Conservation (phyloP, 2,329 filamentous ascomycete genomes). For the Chrysoporthe puriensis region DNA sequence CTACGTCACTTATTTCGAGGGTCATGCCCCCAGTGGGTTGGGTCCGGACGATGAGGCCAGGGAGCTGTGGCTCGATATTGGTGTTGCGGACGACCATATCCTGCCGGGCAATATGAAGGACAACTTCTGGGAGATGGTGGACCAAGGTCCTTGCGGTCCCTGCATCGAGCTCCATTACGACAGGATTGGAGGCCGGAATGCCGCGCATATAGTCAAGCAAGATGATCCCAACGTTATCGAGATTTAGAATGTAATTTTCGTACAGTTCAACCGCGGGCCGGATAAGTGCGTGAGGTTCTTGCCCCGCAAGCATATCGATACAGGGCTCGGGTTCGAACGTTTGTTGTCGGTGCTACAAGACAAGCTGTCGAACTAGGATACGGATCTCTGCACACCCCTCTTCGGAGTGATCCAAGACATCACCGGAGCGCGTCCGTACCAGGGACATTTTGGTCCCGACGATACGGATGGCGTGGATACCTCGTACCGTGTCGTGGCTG, state of each 20-base stretch:
- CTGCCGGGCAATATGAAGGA: conserved; percentile 97
- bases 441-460: conserved; percentile 88
- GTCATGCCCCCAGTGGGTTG: conserved; percentile 72
- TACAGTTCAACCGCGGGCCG: conserved; percentile 92
- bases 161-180: conserved; percentile 98
- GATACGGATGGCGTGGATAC: conserved; percentile 92
- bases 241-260: conserved; percentile 99
- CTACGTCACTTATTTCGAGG: conserved; percentile 98
- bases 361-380: conserved; percentile 93
- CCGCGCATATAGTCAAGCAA: conserved; percentile 85
- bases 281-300: conserved; percentile 82
- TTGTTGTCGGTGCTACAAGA: conserved; percentile 91
- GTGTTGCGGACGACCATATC: conserved; percentile 91
- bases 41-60: conserved; percentile 92
- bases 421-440: conserved; percentile 81
- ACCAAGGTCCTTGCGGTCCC: conserved; percentile 94
- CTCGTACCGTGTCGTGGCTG: conserved; percentile 92
- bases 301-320: conserved; percentile 95
- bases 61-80: conserved; percentile 81
- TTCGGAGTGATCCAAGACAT: conserved; percentile 86
- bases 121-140: conserved; percentile 99
- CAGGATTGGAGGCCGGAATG: conserved; percentile 89
- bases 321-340: conserved; percentile 94
- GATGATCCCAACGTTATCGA: conserved; percentile 97
- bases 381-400: conserved; percentile 91